Conservation (phyloP, 2,329 filamentous ascomycete genomes). For the Trichoderma aggressivum region DNA sequence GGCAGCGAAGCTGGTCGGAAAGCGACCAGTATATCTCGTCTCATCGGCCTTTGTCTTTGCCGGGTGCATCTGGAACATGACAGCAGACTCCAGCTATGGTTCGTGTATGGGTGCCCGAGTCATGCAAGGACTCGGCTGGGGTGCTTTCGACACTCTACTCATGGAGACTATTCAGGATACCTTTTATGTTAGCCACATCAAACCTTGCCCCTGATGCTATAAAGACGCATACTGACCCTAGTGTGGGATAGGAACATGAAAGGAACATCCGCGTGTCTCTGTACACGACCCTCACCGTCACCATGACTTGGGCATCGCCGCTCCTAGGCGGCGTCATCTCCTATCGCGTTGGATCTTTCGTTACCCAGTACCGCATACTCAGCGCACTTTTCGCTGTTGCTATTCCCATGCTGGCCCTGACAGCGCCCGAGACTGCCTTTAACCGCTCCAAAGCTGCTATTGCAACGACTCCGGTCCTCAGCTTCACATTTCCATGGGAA, state of each 20-base stretch:
- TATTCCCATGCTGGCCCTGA: slow-evolving; percentile 46
- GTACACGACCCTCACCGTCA: slow-evolving; percentile 43
- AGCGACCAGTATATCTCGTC: slow-evolving; percentile 50
- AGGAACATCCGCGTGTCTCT: slow-evolving; percentile 43
- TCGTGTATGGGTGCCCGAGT: slow-evolving; percentile 51
- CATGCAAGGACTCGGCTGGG: slow-evolving; percentile 58
- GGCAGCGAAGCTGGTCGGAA: slow-evolving; percentile 47
- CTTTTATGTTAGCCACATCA: slow-evolving; percentile 46
- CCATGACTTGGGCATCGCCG: slow-evolving; percentile 52
- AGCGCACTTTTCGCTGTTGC: slow-evolving; percentile 46
- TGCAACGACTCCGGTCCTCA: slow-evolving; percentile 21
- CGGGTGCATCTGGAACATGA: slow-evolving; percentile 50
- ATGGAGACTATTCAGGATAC: slow-evolving; percentile 53
- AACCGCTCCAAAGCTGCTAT: slow-evolving; percentile 36
- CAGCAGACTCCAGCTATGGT: slow-evolving; percentile 38
- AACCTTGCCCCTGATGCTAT: too few species aligned
- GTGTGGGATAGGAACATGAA: slow-evolving; percentile 46
- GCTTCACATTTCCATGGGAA: slow-evolving; percentile 20
- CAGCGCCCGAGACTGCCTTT: slow-evolving; percentile 52
- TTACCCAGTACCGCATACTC: slow-evolving; percentile 50
- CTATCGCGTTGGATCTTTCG: slow-evolving; percentile 38
- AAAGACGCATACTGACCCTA: background rate
- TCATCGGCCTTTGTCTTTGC: slow-evolving; percentile 46
- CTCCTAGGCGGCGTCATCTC: slow-evolving; percentile 51
- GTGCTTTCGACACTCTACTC: slow-evolving; percentile 54